phyloP scores from a whole-genome alignment of 371 early-diverging fungal species.

The Mucor ambiguus region DNA sequence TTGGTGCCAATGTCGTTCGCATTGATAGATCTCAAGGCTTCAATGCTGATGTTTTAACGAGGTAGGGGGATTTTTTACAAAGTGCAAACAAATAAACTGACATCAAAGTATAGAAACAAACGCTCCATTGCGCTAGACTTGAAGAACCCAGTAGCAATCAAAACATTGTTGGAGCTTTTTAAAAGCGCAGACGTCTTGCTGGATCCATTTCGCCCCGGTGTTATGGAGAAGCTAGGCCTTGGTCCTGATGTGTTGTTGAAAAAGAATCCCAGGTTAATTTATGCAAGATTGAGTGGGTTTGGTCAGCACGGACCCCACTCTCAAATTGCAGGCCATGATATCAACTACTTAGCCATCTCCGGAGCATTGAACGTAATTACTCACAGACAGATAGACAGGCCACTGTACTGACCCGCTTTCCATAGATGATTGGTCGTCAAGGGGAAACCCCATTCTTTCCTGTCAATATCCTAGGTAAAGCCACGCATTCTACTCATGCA shows the following conservation, averaged over 20 bases:
- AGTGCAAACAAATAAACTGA: background rate
- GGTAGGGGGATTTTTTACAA: conserved; percentile 22
- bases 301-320: conserved; percentile 66
- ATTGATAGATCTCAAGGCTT: conserved; percentile 56
- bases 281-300: conserved; percentile 74
- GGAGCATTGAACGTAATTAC: conserved; percentile 63
- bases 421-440: conserved; percentile 60
- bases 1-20: conserved; percentile 78
- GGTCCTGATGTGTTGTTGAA: conserved; percentile 64
- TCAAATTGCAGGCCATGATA: conserved; percentile 76
- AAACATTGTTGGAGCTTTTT: conserved; percentile 48
- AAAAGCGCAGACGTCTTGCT: conserved; percentile 66
- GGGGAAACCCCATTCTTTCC: conserved; percentile 68
- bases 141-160: conserved; percentile 54
- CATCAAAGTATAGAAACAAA: conserved; percentile 53
- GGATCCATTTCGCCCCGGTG: conserved; percentile 83
- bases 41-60: conserved; percentile 58
- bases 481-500: background rate
- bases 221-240: conserved; percentile 71
- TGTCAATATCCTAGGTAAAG: conserved; percentile 61
- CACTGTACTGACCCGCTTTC: background rate
- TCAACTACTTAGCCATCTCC: conserved; percentile 73
- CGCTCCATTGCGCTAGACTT: conserved; percentile 71
- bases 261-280: conserved; percentile 62
- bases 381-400: background rate